Percentiles rank a stretch among this genome's conserved stretches.
phyloP scores from a whole-genome alignment of 176 grass and related monocot genomes.

The Urochloa ruziziensis region DNA sequence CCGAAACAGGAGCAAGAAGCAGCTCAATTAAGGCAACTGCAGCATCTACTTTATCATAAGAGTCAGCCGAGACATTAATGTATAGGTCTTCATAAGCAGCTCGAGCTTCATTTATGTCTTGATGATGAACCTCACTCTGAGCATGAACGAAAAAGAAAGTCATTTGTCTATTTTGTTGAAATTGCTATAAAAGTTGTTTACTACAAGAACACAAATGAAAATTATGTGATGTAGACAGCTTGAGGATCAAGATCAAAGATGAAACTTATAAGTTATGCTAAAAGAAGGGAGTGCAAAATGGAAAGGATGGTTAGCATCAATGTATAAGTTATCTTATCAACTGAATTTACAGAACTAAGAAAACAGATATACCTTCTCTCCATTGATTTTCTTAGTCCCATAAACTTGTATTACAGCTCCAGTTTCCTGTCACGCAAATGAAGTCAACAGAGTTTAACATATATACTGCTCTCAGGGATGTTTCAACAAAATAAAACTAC shows the following conservation, averaged over 20 bases:
- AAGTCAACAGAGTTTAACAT: slow-evolving; percentile 3
- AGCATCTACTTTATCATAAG: slow-evolving; percentile 91
- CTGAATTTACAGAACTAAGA: not conserved
- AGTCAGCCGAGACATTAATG: slow-evolving; percentile 73
- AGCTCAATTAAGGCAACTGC: slow-evolving; percentile 79
- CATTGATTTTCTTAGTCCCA: slow-evolving; percentile 66
- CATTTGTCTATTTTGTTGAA: slow-evolving; percentile 3
- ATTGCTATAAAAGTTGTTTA: slow-evolving; percentile 17
- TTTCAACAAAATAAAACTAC: slow-evolving; percentile 25
- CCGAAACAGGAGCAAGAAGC: slow-evolving; percentile 72
- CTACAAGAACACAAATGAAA: not conserved
- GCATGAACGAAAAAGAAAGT: slow-evolving; percentile 23
- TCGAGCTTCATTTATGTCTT: slow-evolving; percentile 62
- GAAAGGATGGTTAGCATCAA: not conserved
- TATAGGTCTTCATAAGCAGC: slow-evolving; percentile 76
- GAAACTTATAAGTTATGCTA: not conserved
- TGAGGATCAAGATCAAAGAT: not conserved
- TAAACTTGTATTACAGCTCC: slow-evolving; percentile 76
- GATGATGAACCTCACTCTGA: slow-evolving; percentile 72
- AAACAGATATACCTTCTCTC: slow-evolving; percentile 68
- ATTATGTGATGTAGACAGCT: not conserved
- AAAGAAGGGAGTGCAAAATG: not conserved
- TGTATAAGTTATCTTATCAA: not conserved
- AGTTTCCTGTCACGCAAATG: slow-evolving; percentile 61
- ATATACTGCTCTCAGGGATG: not conserved